A percentile compares a stretch with the other conserved stretches of the same genome.
Evolutionary conservation across 257 asterid species (phyloP).

Genomic region (Jacaranda copaia): DNA sequence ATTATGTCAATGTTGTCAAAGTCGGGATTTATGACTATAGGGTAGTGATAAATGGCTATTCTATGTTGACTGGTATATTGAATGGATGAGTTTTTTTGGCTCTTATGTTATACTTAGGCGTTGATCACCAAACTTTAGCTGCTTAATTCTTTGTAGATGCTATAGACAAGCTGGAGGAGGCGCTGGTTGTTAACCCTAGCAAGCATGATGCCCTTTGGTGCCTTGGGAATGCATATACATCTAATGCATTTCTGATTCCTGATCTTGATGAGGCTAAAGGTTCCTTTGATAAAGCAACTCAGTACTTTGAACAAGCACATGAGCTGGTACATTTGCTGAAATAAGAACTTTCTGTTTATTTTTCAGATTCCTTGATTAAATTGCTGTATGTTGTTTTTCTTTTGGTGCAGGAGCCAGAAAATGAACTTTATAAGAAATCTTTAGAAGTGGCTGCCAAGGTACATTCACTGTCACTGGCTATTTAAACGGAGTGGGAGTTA

Average conservation of each 20-base stretch:
- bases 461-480: not conserved
- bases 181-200: conserved; percentile 66
- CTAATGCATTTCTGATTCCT: conserved; percentile 76
- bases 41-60: not conserved
- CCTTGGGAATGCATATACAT: conserved; percentile 88
- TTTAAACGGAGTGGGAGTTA: not conserved
- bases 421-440: conserved; percentile 82
- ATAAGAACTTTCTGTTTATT: not conserved
- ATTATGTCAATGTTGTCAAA: not conserved
- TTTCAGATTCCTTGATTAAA: conserved; percentile 21
- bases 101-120: not conserved
- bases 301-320: conserved; percentile 71
- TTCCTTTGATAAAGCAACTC: conserved; percentile 67
- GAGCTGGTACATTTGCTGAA: conserved; percentile 57
- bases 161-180: conserved; percentile 86
- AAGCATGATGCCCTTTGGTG: conserved; percentile 88
- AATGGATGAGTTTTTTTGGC: not conserved
- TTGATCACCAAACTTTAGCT: conserved; percentile 27
- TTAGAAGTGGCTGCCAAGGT: conserved; percentile 86
- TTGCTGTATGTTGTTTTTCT: conserved; percentile 13
- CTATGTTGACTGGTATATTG: not conserved
- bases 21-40: not conserved
- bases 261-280: conserved; percentile 68
- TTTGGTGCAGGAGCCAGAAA: conserved; percentile 73
- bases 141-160: conserved; percentile 56